Percentiles rank a stretch among this genome's conserved stretches.
Conservation (phyloP, 2,329 filamentous ascomycete genomes). For the Ceratocystis harringtonii region DNA sequence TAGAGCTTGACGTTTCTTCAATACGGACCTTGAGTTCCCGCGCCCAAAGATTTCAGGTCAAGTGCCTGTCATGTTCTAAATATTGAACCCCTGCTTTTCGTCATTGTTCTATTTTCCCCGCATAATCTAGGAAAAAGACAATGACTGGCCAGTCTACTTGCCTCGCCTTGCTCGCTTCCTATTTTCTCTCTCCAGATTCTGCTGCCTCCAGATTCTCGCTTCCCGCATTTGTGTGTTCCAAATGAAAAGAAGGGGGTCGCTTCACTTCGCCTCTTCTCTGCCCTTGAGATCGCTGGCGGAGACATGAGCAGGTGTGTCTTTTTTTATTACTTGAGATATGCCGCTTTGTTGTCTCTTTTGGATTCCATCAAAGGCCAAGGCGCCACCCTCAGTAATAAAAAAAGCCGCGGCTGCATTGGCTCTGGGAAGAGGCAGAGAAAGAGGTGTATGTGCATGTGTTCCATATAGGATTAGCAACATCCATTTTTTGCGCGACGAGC, state of each 20-base stretch:
- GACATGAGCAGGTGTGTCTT: too few species aligned
- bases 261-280: neutral
- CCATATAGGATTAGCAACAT: neutral
- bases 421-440: neutral
- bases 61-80: too few species aligned
- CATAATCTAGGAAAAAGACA: neutral
- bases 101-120: neutral
- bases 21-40: neutral
- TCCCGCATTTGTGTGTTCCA: neutral
- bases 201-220: neutral
- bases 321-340: too few species aligned
- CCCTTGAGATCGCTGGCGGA: neutral
- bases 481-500: neutral
- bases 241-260: neutral
- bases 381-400: neutral
- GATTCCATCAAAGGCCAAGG: too few species aligned
- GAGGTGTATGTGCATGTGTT: neutral
- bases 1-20: neutral
- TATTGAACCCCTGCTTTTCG: too few species aligned
- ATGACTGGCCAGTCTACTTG: neutral
- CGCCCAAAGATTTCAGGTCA: neutral
- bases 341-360: too few species aligned
- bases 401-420: neutral
- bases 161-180: neutral
- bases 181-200: neutral